phyloP scores from a whole-genome alignment of 73 alveolate species.

The Paramecium octaurelia region DNA sequence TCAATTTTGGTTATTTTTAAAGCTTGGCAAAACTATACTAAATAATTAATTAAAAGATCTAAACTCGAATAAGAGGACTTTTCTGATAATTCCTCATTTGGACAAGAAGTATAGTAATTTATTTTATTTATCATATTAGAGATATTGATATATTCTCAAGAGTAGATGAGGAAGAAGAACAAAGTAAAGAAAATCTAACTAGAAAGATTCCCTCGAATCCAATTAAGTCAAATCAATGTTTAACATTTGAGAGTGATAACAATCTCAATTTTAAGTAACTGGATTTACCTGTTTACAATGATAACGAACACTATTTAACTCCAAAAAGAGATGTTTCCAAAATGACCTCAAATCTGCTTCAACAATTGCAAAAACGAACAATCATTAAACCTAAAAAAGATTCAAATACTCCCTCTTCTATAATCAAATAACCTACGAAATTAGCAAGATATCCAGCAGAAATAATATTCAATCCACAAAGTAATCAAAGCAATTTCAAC shows the following conservation, averaged over 20 bases:
- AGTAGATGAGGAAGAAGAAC: slow-evolving; percentile 1
- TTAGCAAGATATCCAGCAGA: neutral
- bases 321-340: neutral
- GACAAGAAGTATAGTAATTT: neutral
- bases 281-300: neutral
- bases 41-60: neutral
- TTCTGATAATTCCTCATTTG: neutral
- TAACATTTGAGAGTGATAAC: neutral
- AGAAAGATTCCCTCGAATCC: neutral
- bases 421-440: neutral
- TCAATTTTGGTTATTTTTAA: neutral
- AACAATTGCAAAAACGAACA: neutral
- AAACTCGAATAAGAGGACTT: neutral
- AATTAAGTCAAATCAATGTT: neutral
- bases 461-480: neutral
- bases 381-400: neutral
- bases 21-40: slow-evolving; percentile 17
- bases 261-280: neutral
- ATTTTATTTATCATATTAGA: neutral
- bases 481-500: neutral
- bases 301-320: neutral
- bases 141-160: neutral
- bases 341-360: neutral
- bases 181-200: neutral
- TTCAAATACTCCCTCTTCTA: neutral